Evolutionary conservation across 257 asterid species (phyloP).

Genomic region (Linderniella brevidens): DNA sequence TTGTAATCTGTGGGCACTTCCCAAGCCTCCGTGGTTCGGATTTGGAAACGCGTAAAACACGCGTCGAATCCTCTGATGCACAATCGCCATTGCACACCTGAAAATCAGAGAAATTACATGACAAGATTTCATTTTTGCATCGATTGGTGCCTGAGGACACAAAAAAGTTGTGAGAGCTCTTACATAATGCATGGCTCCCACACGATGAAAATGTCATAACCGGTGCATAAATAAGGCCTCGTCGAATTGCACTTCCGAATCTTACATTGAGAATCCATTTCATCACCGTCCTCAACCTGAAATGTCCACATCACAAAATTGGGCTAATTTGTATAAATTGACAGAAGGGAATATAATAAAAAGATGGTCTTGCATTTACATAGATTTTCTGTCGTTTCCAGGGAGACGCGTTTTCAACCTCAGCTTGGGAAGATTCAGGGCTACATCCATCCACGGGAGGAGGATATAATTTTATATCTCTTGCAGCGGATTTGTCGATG

Average conservation of each 20-base stretch:
- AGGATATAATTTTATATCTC: conserved; percentile 58
- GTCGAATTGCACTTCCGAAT: conserved; percentile 17
- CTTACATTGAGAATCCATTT: conserved; percentile 11
- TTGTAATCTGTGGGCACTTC: conserved; percentile 73
- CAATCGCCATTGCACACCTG: conserved; percentile 97
- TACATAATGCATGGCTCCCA: conserved; percentile 96
- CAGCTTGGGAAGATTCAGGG: no score
- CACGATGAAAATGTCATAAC: conserved; percentile 79
- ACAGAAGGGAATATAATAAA: neutral
- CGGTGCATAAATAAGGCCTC: conserved; percentile 86
- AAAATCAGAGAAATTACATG: neutral
- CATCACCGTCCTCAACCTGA: conserved; percentile 30
- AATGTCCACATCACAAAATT: neutral
- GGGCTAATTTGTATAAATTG: neutral
- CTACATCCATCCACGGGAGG: conserved; percentile 7
- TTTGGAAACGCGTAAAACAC: conserved; percentile 71
- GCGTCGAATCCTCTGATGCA: conserved; percentile 78
- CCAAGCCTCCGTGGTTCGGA: conserved; percentile 60
- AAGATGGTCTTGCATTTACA: conserved; percentile 9
- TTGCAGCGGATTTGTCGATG: conserved; percentile 59
- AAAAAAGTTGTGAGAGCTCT: conserved; percentile 11
- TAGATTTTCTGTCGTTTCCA: conserved; percentile 42
- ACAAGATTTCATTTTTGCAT: neutral
- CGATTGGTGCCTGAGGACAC: neutral
- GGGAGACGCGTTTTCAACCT: conserved; percentile 14